These are phyloP conservation scores for Helenozyma baotianmanensis DNA, from an alignment of 805 yeast genomes.

Conservation along the genomic window DNA sequence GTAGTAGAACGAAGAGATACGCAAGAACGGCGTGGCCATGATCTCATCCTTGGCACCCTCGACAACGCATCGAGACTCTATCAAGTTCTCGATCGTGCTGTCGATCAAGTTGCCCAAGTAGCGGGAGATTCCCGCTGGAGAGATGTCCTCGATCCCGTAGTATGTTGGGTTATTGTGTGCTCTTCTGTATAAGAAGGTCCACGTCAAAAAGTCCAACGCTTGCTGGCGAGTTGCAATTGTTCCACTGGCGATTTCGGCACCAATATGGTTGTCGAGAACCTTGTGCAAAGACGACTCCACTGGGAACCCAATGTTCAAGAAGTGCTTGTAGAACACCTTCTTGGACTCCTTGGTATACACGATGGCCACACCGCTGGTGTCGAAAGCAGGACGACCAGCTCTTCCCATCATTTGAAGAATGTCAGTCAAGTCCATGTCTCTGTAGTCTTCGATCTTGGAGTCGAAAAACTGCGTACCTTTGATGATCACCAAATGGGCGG, in stretches of 20 bases:
- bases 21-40: constrained; percentile 74
- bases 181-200: constrained; percentile 72
- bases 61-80: constrained; percentile 67
- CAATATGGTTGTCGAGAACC: constrained; percentile 72
- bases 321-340: constrained; percentile 72
- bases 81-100: constrained; percentile 57
- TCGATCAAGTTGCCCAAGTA: constrained; percentile 67
- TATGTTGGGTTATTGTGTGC: constrained; percentile 76
- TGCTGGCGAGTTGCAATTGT: constrained; percentile 60
- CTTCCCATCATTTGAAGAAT: constrained; percentile 83
- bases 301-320: constrained; percentile 74
- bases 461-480: constrained; percentile 69
- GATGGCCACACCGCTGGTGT: constrained; percentile 64
- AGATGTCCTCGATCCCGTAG: constrained; percentile 63
- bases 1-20: constrained; percentile 87
- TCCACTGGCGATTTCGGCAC: constrained; percentile 74
- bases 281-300: constrained; percentile 78
- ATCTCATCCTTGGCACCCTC: constrained; percentile 43
- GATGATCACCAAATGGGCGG: constrained; percentile 40
- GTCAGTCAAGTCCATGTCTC: constrained; percentile 80
- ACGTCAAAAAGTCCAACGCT: constrained; percentile 69
- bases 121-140: constrained; percentile 51
- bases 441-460: constrained; percentile 37
- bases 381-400: constrained; percentile 80
- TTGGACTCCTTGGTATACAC: constrained; percentile 74